A percentile compares a stretch with the other conserved stretches of the same genome.
Conservation (phyloP, 2,329 filamentous ascomycete genomes). For the Coleophoma eucalyptorum region DNA sequence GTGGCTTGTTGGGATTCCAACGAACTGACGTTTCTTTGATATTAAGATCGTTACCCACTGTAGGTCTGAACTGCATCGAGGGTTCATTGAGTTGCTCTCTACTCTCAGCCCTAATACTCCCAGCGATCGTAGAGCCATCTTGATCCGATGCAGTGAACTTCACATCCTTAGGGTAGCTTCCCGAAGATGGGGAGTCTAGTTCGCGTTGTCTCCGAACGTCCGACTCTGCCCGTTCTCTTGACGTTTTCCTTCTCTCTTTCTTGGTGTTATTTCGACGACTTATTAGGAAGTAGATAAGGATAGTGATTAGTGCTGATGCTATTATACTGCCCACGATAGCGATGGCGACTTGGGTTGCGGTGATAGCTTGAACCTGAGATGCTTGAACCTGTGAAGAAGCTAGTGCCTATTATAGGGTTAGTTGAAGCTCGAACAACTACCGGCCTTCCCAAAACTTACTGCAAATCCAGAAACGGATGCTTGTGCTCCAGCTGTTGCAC, state of each 20-base stretch:
- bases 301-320: conserved; percentile 36
- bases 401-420: conserved; percentile 9
- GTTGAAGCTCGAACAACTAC: too few relatives aligned
- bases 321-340: conserved; percentile 38
- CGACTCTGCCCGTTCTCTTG: neutral
- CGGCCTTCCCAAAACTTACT: conserved; percentile 9
- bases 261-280: conserved; percentile 22
- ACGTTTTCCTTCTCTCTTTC: neutral
- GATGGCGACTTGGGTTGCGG: conserved; percentile 36
- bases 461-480: conserved; percentile 4
- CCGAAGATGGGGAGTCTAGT: neutral
- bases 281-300: conserved; percentile 32
- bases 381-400: conserved; percentile 15
- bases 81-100: conserved; percentile 9
- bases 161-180: neutral
- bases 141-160: neutral
- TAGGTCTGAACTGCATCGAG: conserved; percentile 10
- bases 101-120: neutral
- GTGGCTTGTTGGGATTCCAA: conserved; percentile 22
- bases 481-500: conserved; percentile 10
- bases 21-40: conserved; percentile 17
- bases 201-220: neutral
- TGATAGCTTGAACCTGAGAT: conserved; percentile 34
- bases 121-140: neutral
- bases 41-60: neutral